Conservation (phyloP, 495 filamentous ascomycete species). For the Wilcoxina mikolae region DNA sequence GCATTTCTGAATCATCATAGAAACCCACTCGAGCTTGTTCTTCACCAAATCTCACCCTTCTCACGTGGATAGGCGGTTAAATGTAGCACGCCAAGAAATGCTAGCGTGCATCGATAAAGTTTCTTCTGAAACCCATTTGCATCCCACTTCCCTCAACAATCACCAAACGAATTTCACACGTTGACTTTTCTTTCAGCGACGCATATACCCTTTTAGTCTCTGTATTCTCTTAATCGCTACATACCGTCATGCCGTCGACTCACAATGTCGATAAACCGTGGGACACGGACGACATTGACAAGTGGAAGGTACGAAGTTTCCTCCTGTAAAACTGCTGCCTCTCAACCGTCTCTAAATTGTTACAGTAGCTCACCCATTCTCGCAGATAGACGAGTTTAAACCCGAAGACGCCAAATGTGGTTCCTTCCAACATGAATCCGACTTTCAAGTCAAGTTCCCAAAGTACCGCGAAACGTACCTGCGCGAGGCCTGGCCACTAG, state of each 20-base stretch:
- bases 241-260: constrained; percentile 66
- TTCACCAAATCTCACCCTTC: too few relatives aligned
- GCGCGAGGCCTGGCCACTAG: constrained; percentile 73
- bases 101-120: too few relatives aligned
- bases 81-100: too few relatives aligned
- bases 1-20: too few relatives aligned
- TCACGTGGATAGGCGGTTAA: too few relatives aligned
- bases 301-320: constrained; percentile 70
- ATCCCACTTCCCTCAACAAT: too few relatives aligned
- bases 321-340: neutral
- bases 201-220: too few relatives aligned
- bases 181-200: too few relatives aligned
- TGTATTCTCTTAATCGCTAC: too few relatives aligned
- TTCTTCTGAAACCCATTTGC: too few relatives aligned
- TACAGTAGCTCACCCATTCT: neutral
- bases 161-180: too few relatives aligned
- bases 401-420: constrained; percentile 72
- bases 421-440: constrained; percentile 81
- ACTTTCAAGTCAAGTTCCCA: constrained; percentile 82
- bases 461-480: constrained; percentile 96
- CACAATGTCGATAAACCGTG: constrained; percentile 91
- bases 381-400: constrained; percentile 59
- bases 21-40: too few relatives aligned
- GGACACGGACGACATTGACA: constrained; percentile 96
- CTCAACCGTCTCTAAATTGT: constrained; percentile 6